Base-by-base conservation (phyloP, 192 early-diverging fungal species). In the Linnemannia zychae region DNA sequence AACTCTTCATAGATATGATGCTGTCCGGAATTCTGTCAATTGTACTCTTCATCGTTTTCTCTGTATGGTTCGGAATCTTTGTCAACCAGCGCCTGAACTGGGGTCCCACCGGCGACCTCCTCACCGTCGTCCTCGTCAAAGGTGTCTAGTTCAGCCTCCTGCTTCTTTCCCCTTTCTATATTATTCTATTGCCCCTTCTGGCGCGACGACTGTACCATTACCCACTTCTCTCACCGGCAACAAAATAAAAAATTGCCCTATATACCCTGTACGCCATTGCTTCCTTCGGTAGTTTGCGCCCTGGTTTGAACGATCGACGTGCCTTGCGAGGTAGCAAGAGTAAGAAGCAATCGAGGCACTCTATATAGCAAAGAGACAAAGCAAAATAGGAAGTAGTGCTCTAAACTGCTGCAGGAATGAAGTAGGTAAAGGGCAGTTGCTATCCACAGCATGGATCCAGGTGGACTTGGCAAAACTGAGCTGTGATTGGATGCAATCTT, bases 11-110 rank as follows among this genome's bases (percentile, higher is more conserved):
- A 94, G 94, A 94, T 75, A 72, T 92, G 12, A 80, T 87, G 44
- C 68, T 90, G 74, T 94, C 93, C 4, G 82, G 92, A 15, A 83
- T 77, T 15, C 89, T 93, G 12, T 89, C 88, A 20, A 17, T 88
- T 3, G 44, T 91, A 3, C 89, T 88, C 82, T 87, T 92, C 71
- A 75, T 92, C 36, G 38, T 89, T 7, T 75, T 91, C 24, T 78
- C 91, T 16, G 84, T 79, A 18, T 95, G 94, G 94, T 90, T 91
- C 68, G 88, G 83, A 20, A 66, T 95, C 17, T 95, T 88, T 84
- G 88, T 93, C 36, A 91, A 90, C 67, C 77, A 91, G 38, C 89
- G 94, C 31, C 86, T 89, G 67, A 31, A 65, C 4, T 95, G 93
- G 94, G 94, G 94, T 1, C 74, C 60, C 18, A 67, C 87, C 22